These are phyloP conservation scores for Hypocreales sp. DNA, from an alignment of 2,329 filamentous ascomycete genomes.

Conservation along the genomic window DNA sequence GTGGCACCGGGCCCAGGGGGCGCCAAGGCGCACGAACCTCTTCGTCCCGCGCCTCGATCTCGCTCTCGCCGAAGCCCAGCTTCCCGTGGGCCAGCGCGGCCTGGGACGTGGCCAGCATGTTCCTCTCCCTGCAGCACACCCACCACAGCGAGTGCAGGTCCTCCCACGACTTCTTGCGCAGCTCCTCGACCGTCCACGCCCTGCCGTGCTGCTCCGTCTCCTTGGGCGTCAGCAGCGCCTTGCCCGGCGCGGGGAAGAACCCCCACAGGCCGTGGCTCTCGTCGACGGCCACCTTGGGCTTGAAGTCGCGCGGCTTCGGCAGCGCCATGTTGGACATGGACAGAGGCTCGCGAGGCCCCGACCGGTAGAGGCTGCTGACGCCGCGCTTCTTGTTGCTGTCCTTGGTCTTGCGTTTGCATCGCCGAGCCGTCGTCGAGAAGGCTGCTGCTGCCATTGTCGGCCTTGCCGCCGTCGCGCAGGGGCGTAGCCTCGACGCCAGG, in stretches of 20 bases:
- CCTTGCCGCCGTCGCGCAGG: slow-evolving; percentile 8
- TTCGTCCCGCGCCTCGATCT: slow-evolving; percentile 46
- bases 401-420: slow-evolving; percentile 33
- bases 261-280: slow-evolving; percentile 78
- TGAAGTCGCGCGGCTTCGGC: slow-evolving; percentile 51
- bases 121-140: slow-evolving; percentile 82
- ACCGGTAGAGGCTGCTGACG: slow-evolving; percentile 64
- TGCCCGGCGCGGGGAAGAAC: slow-evolving; percentile 65
- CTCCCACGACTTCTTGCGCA: slow-evolving; percentile 83
- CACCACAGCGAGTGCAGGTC: slow-evolving; percentile 90
- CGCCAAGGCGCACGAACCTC: slow-evolving; percentile 40
- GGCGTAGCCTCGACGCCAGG: slow-evolving; percentile 4
- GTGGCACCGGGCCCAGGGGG: too few relatives aligned
- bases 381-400: slow-evolving; percentile 73
- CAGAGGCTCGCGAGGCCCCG: slow-evolving; percentile 59
- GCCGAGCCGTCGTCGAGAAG: slow-evolving; percentile 40
- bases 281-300: slow-evolving; percentile 44
- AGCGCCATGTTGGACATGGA: slow-evolving; percentile 58
- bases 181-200: slow-evolving; percentile 70
- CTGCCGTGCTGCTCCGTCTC: slow-evolving; percentile 62
- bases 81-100: slow-evolving; percentile 52
- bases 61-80: slow-evolving; percentile 58
- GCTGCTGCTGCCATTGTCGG: too few relatives aligned
- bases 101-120: slow-evolving; percentile 67
- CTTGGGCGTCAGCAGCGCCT: slow-evolving; percentile 54